Evolutionary conservation across 331 rosid genomes (phyloP), one percentile per base, ranked within the genome.

Genomic region (Malus hybrid): DNA sequence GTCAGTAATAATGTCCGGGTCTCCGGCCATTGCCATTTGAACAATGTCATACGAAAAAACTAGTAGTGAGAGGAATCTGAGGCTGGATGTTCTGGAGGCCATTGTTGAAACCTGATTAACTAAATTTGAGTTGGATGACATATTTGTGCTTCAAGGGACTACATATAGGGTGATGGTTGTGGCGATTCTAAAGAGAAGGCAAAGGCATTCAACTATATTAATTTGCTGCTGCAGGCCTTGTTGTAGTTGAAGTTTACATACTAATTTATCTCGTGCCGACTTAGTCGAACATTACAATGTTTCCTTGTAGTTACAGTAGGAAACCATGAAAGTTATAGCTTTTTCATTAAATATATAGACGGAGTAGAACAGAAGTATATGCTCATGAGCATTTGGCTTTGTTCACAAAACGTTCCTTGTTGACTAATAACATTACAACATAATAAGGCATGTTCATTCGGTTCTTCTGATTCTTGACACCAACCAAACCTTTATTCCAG

Each of bases 21-120:
- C 24, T 24, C 24, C 24, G 24, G 24, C 24, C 24, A 24, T 24
- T 24, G 24, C 24, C 24, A 24, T 24, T 24, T 24, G 24, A 24
- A 24, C 24, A 14, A 73, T 3, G 22, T 50, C 76, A 31, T 70
- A 36, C 0, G 69, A 73, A n/a, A 19, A 68, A 55, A 61, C 29
- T 6, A 75, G 33, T 5, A 81, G 67, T 18, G 75, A 56, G 81
- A 79, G 34, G 15, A 66, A 15, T 29, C 36, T 72, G 59, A 36
- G 32, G 42, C 24, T 27, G n/a, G 73, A 56, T 7, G 62, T 56
- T 8, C 27, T 56, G 19, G 62, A 29, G 46, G 29, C 78, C 73
- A 78, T 78, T 69, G 39, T 22, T 36, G 66, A 29, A 46, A 24
- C 19, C n/a, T n/a, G 48, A 29, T 70, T 5, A 19, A 7, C 31